Percentiles rank a stretch among this genome's conserved stretches.
Conservation (phyloP, 2,329 filamentous ascomycete species). For the Arthrobotrys entomopaga region DNA sequence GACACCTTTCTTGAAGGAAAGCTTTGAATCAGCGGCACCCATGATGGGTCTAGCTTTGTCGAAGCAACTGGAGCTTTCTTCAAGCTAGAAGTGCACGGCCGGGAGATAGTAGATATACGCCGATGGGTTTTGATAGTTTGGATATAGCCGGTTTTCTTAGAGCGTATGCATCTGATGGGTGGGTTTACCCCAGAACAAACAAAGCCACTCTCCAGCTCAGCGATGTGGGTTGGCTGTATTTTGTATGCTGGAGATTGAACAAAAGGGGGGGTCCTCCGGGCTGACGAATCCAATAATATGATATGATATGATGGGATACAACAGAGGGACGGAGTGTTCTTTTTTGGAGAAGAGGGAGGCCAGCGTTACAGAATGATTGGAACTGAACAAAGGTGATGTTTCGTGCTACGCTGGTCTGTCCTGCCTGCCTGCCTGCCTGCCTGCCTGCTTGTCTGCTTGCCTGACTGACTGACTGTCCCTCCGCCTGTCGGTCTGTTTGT, state of each 20-base stretch:
- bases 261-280: not conserved
- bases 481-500: not conserved
- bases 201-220: too few species aligned
- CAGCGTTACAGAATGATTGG: not conserved
- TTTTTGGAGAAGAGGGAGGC: not conserved
- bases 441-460: not conserved
- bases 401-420: not conserved
- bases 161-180: not conserved
- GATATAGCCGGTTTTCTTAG: slow-evolving; percentile 24
- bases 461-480: too few species aligned
- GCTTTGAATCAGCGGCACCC: slow-evolving; percentile 98
- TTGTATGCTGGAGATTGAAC: not conserved
- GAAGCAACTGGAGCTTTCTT: not conserved
- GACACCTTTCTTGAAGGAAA: slow-evolving; percentile 98
- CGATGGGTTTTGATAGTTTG: slow-evolving; percentile 4
- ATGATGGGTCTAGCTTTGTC: slow-evolving; percentile 66
- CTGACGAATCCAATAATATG: slow-evolving; percentile 27
- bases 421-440: not conserved
- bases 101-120: slow-evolving; percentile 9
- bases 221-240: too few species aligned
- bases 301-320: slow-evolving; percentile 7
- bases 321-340: not conserved
- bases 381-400: not conserved
- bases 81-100: slow-evolving; percentile 2
- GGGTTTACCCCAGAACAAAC: too few species aligned